A percentile compares a stretch with the other conserved stretches of the same genome.
These are phyloP conservation scores for Chlamydomonas reinhardtii DNA, from an alignment of 163 green algal genomes.

Conservation along the genomic window DNA sequence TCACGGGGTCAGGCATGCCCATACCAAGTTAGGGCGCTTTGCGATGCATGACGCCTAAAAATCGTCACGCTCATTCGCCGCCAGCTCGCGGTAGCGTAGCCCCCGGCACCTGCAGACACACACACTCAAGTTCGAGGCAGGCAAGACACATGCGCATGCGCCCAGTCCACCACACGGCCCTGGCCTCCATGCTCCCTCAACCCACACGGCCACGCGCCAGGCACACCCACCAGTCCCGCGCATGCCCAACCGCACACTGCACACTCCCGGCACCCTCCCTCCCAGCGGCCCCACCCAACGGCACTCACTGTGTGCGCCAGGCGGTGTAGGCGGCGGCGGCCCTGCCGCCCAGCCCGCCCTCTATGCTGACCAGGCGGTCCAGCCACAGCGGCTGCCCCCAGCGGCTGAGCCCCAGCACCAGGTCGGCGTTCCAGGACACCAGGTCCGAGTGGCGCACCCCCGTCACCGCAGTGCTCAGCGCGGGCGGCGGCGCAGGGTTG, in stretches of 20 bases:
- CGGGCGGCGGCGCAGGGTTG: not conserved
- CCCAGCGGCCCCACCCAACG: too few species aligned
- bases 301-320: not conserved
- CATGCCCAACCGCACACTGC: too few species aligned
- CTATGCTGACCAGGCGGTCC: not conserved
- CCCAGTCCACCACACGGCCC: too few species aligned
- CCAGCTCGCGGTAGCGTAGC: not conserved
- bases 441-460: not conserved
- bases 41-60: too few species aligned
- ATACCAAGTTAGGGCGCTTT: too few species aligned
- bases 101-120: not conserved
- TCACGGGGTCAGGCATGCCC: too few species aligned
- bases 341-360: not conserved
- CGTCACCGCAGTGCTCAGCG: not conserved
- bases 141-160: too few species aligned
- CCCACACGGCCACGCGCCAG: too few species aligned
- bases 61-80: too few species aligned
- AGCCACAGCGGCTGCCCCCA: not conserved
- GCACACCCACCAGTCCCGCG: too few species aligned
- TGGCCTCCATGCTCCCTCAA: too few species aligned
- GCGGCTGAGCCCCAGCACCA: not conserved
- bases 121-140: not conserved
- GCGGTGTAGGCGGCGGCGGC: not conserved
- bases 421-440: not conserved
- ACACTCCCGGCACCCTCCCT: too few species aligned